phyloP scores from a whole-genome alignment of 768 basidiomycete species.

The Agaricus bisporus region DNA sequence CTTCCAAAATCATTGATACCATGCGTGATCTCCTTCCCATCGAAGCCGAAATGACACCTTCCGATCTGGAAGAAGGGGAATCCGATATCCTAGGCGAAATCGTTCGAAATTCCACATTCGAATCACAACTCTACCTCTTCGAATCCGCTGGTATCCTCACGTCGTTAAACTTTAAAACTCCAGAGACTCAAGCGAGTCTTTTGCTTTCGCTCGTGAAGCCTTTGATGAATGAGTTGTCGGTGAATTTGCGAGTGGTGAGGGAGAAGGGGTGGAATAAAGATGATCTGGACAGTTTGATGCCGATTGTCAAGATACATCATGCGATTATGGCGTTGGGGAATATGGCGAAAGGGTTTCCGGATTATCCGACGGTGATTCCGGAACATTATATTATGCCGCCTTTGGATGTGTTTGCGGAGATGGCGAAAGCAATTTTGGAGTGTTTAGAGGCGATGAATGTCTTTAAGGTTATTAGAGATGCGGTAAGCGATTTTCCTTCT shows the following conservation, averaged over 20 bases:
- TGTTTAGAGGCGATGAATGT: constrained; percentile 85
- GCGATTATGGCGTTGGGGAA: constrained; percentile 92
- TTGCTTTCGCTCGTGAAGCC: constrained; percentile 79
- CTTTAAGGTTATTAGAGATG: constrained; percentile 84
- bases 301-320: constrained; percentile 89
- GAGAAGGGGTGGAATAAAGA: constrained; percentile 40
- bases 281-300: constrained; percentile 59
- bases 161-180: constrained; percentile 61
- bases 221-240: constrained; percentile 65
- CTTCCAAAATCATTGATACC: constrained; percentile 62
- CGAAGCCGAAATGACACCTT: constrained; percentile 58
- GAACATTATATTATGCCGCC: constrained; percentile 66
- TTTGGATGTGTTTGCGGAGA: constrained; percentile 73
- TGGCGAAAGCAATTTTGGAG: constrained; percentile 82
- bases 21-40: constrained; percentile 76
- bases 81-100: constrained; percentile 74
- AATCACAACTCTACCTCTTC: constrained; percentile 91
- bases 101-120: constrained; percentile 70
- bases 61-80: constrained; percentile 64
- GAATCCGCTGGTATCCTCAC: constrained; percentile 86
- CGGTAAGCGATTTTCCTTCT: constrained; percentile 46
- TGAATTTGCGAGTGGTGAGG: constrained; percentile 47
- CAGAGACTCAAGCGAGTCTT: constrained; percentile 62
- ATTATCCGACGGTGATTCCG: constrained; percentile 67
- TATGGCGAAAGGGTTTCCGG: constrained; percentile 95